Base-by-base conservation (phyloP, 2,329 filamentous ascomycete species). In the Xylaria sp. region DNA sequence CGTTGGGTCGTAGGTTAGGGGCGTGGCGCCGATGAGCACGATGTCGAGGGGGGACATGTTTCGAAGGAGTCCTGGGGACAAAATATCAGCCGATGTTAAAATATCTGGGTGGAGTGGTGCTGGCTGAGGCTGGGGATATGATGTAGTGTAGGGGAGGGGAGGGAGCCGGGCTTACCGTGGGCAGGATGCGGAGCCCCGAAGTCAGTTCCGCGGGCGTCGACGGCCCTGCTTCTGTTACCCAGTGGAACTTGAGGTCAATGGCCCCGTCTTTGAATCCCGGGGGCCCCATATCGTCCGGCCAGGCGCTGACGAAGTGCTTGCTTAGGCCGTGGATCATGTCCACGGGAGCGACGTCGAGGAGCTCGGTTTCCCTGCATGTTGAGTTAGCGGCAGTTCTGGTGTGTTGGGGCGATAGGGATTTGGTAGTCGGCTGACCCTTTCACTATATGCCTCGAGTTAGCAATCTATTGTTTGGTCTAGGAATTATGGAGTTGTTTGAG, bases 41-140 rank as follows among this genome's bases (percentile, higher is more conserved):
- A 58, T 58, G 40, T 58, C 56, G 21, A 58, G 29, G 3, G 40
- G 9, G 56, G 56, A n/a, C 25, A 58, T 10, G 40, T 58, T 13
- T 38, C 17, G 56, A 58, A 58, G 23, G 47, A 52, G 40, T 58
- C 38, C 56, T 58, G 29, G n/a, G 13, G 19, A 1, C 2, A 1
- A 6, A 33, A n/a, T n/a, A n/a, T n/a, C n/a, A n/a, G n/a, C n/a
- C n/a, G n/a, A n/a, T n/a, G n/a, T n/a, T n/a, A n/a, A n/a, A n/a
- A n/a, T n/a, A n/a, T n/a, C n/a, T n/a, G n/a, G n/a, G n/a, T n/a
- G n/a, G n/a, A n/a, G n/a, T n/a, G n/a, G n/a, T n/a, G n/a, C n/a
- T n/a, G n/a, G n/a, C n/a, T n/a, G n/a, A n/a, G n/a, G n/a, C n/a
- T n/a, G n/a, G n/a, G n/a, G n/a, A n/a, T n/a, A n/a, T n/a, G n/a